Base-by-base conservation (phyloP, 495 filamentous ascomycete genomes). In the Penicillium goetzii region DNA sequence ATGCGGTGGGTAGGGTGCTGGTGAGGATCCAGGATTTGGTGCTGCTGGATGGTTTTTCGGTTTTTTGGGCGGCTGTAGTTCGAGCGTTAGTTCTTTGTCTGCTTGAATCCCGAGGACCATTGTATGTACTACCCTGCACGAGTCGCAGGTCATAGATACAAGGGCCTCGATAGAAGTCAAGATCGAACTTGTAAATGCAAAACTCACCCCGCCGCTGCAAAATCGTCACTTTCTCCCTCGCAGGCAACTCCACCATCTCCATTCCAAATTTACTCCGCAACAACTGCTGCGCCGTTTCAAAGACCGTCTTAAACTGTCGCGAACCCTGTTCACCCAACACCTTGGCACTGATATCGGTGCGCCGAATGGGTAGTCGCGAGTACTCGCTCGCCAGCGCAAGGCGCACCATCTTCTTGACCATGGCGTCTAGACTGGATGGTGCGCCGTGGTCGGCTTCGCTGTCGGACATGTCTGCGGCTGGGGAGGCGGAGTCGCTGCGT, bases 391-490 rank as follows among this genome's bases (percentile, higher is more conserved):
- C 86, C 7, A 98, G 74, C 3, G 92, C 95, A 47, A 97, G 85
- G n/a, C 95, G 88, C 21, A 98, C 89, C 51, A 99, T 78, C 65
- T 93, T 97, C 77, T 97, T 97, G 33, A 92, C 86, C 68, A 94
- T 80, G 62, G 90, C 86, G 55, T 89, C 85, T 7, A 80, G 78
- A 66, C 76, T 85, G 28, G 73, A 74, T 33, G 75, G 76, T 36
- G 74, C 72, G 36, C 60, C 69, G 21, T 69, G 59, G 33, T 73
- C n/a, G 32, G 2, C 74, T 17, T 74, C 74, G 25, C 58, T 72
- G 59, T 66, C 64, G 33, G 61, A 51, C 34, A 61, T 58, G 1
- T 59, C 55, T 17, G 50, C 53, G 15, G 38, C 57, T 23, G 66
- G 11, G 19, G 67, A 64, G 2, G 59, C 55, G 19, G 55, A 10